These are phyloP conservation scores for Penicillium arizonense DNA, from an alignment of 495 filamentous ascomycete genomes.

Conservation along the genomic window DNA sequence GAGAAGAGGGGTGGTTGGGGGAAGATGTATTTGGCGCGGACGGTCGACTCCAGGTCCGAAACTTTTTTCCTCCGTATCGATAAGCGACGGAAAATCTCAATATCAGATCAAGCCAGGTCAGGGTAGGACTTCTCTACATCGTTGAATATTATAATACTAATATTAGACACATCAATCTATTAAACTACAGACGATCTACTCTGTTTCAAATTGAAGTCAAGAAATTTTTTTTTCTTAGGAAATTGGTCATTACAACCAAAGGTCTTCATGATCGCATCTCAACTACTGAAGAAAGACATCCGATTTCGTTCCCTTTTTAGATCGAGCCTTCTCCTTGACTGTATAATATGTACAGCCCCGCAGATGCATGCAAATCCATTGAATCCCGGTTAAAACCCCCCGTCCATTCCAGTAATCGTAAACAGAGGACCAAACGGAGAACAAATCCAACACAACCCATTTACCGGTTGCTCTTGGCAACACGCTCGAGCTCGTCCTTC, in stretches of 20 bases:
- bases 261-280: constrained; percentile 49
- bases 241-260: constrained; percentile 34
- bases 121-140: constrained; percentile 3
- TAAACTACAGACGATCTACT: not conserved
- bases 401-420: constrained; percentile 50
- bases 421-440: constrained; percentile 49
- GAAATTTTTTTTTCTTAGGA: constrained; percentile 35
- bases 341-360: constrained; percentile 46
- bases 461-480: constrained; percentile 99
- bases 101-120: not conserved
- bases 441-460: constrained; percentile 41
- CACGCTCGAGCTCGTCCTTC: constrained; percentile 99
- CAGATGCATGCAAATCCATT: constrained; percentile 48
- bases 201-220: constrained; percentile 12
- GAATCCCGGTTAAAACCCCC: constrained; percentile 47
- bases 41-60: constrained; percentile 20
- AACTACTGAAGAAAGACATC: constrained; percentile 49
- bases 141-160: not conserved
- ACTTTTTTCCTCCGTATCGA: constrained; percentile 49
- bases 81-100: constrained; percentile 32
- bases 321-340: constrained; percentile 42
- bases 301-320: constrained; percentile 40
- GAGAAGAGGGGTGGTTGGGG: constrained; percentile 18
- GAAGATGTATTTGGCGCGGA: constrained; percentile 7
- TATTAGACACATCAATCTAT: not conserved